Percentiles rank a stretch among this genome's conserved stretches.
Conservation (phyloP, 805 yeast species). For the Priceomyces haplophilus region DNA sequence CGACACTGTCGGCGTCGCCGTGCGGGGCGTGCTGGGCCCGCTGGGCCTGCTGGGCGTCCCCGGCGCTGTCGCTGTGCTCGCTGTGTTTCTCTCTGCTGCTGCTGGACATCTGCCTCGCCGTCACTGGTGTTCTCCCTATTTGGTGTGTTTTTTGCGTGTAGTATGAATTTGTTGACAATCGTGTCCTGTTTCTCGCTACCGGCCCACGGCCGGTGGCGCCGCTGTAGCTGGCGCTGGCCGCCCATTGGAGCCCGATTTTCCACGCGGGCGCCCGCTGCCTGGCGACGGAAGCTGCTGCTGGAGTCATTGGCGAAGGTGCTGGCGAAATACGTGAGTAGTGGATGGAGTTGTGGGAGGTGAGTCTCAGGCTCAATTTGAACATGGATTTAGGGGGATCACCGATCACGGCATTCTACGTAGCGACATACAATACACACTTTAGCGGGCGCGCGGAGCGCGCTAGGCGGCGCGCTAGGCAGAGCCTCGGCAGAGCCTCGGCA, state of each 20-base stretch:
- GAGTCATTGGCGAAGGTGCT: not conserved
- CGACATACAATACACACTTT: not conserved
- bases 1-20: not conserved
- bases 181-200: not conserved
- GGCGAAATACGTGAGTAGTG: too few species aligned
- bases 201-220: not conserved
- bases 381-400: conserved; percentile 2
- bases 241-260: not conserved
- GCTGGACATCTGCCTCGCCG: conserved; percentile 1
- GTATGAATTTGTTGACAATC: not conserved
- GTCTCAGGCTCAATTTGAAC: not conserved
- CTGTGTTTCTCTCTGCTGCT: not conserved
- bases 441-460: too few species aligned
- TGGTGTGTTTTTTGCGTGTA: not conserved
- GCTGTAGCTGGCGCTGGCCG: not conserved
- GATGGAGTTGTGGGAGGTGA: not conserved
- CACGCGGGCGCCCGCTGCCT: not conserved
- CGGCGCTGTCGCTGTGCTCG: conserved; percentile 7
- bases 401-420: conserved; percentile 3
- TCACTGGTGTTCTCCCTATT: not conserved
- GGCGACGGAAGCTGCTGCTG: not conserved
- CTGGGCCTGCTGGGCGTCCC: too few species aligned
- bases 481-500: too few species aligned
- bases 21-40: too few species aligned
- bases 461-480: too few species aligned